Base-by-base conservation (phyloP, 1,139 yeast species). In the Ogataea hybrid region DNA sequence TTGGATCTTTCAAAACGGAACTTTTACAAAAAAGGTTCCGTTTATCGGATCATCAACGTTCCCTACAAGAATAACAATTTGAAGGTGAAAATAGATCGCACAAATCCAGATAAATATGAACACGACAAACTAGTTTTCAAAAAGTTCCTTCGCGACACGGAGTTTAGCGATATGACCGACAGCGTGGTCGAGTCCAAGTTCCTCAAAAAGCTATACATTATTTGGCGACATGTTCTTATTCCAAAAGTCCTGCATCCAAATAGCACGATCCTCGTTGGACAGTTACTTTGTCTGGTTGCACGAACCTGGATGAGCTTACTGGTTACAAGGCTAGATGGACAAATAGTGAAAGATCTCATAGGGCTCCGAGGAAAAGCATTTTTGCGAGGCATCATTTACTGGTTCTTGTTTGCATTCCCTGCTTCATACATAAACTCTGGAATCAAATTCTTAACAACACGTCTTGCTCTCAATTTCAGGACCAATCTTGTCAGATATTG, bases 401-500 rank as follows among this genome's bases (percentile, higher is more conserved):
- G 97, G 97, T 75, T 90, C 47, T 67, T 86, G 49, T 80, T 90
- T 59, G 97, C 97, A 1, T 81, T 89, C 51, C 97, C 97, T 1
- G 96, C 97, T 1, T 83, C 95, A 2, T 90, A 88, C 61, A 86
- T 96, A 17, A 90, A 90, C 63, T 85, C 96, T 37, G 90, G 94
- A 47, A 90, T 90, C 59, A 86, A 84, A 58, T 87, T 79, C 58
- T 68, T 90, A 56, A 88, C 90, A 44, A 76, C 83, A 56, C n/a
- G 88, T 54, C 69, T 90, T 46, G 80, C 96, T 12, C 72, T 88
- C 49, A 87, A 86, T 55, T 90, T 90, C 67, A 77, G 97, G 67
- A 84, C 95, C 1, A 83, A 84, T 53, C 70, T 90, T 55, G 81
- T 85, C 23, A 77, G 97, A 51, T 90, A 90, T 62, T 78, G 89